phyloP scores from a whole-genome alignment of 1,284 basidiomycete genomes.

The Rugosomyces carneus region DNA sequence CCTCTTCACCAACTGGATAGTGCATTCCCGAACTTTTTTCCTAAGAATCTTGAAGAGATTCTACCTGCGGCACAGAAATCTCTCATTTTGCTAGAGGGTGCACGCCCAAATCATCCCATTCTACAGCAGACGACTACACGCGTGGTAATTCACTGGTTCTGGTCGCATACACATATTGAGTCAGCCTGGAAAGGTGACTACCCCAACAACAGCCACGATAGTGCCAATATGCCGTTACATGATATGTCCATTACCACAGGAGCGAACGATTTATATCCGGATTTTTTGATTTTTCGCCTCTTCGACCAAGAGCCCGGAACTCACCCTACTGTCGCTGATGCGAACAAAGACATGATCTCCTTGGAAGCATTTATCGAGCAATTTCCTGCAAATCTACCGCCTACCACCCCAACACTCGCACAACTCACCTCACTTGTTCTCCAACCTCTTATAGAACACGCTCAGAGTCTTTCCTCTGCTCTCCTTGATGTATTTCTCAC shows the following conservation, averaged over 20 bases:
- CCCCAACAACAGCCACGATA: not conserved
- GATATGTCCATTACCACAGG: not conserved
- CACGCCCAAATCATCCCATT: constrained; percentile 54
- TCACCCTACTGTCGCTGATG: constrained; percentile 22
- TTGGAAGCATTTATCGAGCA: constrained; percentile 43
- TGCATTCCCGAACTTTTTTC: constrained; percentile 57
- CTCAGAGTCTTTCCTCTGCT: constrained; percentile 51
- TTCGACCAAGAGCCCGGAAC: constrained; percentile 65
- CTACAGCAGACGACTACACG: constrained; percentile 27
- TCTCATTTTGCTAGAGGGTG: constrained; percentile 52
- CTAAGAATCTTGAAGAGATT: constrained; percentile 38
- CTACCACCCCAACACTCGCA: constrained; percentile 55
- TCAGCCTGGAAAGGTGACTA: constrained; percentile 30
- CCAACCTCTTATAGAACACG: constrained; percentile 48
- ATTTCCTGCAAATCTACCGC: constrained; percentile 55
- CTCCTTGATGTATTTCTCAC: constrained; percentile 57
- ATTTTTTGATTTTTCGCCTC: constrained; percentile 43
- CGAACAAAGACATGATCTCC: constrained; percentile 20
- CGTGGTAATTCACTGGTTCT: constrained; percentile 54
- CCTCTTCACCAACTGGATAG: constrained; percentile 25
- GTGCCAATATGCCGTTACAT: not conserved
- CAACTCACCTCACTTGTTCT: constrained; percentile 57
- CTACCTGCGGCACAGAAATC: constrained; percentile 62
- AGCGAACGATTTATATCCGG: constrained; percentile 22
- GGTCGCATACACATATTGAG: constrained; percentile 49